A percentile compares a stretch with the other conserved stretches of the same genome.
phyloP scores from a whole-genome alignment of 805 yeast genomes.

The Diddensiella transvaalensis region DNA sequence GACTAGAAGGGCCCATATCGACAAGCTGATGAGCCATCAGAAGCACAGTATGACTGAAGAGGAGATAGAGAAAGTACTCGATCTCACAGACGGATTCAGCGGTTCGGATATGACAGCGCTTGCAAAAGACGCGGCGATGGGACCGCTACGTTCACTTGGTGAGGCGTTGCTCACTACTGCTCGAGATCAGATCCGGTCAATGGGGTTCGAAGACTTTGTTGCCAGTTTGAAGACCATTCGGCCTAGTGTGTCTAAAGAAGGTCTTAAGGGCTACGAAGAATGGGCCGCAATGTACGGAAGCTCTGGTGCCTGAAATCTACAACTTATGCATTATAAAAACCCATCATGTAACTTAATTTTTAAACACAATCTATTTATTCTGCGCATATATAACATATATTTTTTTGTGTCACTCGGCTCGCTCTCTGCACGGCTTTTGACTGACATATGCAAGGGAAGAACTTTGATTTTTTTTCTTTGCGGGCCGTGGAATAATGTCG shows the following conservation, averaged over 20 bases:
- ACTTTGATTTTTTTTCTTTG: too few relatives aligned
- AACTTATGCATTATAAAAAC: too few relatives aligned
- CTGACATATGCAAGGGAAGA: too few relatives aligned
- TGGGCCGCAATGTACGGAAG: conserved; percentile 90
- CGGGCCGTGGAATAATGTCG: too few relatives aligned
- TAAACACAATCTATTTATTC: too few relatives aligned
- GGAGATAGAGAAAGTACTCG: conserved; percentile 59
- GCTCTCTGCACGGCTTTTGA: too few relatives aligned
- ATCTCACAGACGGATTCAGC: conserved; percentile 77
- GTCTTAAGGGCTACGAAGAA: conserved; percentile 72
- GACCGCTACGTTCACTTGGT: conserved; percentile 86
- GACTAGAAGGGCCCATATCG: conserved; percentile 70
- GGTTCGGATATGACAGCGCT: conserved; percentile 91
- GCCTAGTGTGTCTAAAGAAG: conserved; percentile 85
- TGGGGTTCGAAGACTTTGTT: conserved; percentile 67
- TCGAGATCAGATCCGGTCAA: conserved; percentile 74
- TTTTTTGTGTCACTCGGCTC: too few relatives aligned
- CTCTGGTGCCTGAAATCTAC: conserved; percentile 77
- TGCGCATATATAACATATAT: too few relatives aligned
- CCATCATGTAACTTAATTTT: too few relatives aligned
- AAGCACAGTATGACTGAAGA: conserved; percentile 61
- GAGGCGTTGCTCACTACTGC: conserved; percentile 68
- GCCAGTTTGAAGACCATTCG: conserved; percentile 73
- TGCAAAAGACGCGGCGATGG: conserved; percentile 98
- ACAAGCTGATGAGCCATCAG: conserved; percentile 64